These are phyloP conservation scores for Blastobotrys peoriensis DNA, from an alignment of 805 yeast genomes.

Conservation along the genomic window DNA sequence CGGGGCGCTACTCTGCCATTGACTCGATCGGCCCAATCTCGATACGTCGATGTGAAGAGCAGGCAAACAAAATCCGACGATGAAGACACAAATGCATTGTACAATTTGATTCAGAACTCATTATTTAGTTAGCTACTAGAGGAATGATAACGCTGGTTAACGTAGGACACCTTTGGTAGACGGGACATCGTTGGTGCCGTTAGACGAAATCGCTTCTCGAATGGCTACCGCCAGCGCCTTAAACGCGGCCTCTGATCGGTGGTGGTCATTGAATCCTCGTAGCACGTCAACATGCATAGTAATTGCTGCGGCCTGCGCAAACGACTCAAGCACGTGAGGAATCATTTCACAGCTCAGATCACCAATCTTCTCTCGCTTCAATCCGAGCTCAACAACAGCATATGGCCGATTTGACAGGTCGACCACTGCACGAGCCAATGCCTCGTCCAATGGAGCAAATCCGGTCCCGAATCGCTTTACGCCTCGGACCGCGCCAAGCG, in stretches of 20 bases:
- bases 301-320: constrained; percentile 85
- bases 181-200: constrained; percentile 88
- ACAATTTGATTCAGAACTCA: constrained; percentile 2
- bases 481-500: constrained; percentile 84
- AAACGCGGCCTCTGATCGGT: constrained; percentile 92
- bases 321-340: constrained; percentile 93
- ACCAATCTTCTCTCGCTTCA: constrained; percentile 89
- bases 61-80: not conserved
- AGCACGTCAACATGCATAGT: constrained; percentile 93
- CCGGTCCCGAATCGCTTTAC: constrained; percentile 90
- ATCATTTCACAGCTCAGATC: constrained; percentile 93
- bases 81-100: constrained; percentile 5
- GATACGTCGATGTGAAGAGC: not conserved
- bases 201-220: constrained; percentile 72
- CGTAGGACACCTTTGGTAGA: constrained; percentile 89
- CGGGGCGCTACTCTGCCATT: constrained; percentile 10
- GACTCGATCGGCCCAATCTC: not conserved
- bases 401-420: constrained; percentile 90
- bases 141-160: constrained; percentile 2
- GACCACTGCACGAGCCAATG: constrained; percentile 91
- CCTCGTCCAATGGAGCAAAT: constrained; percentile 95
- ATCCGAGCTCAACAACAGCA: constrained; percentile 83
- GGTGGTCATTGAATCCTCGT: constrained; percentile 93
- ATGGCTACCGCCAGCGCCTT: constrained; percentile 93
- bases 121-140: constrained; percentile 1